A percentile compares a stretch with the other conserved stretches of the same genome.
Evolutionary conservation across 257 asterid species (phyloP).

Genomic region (Vinca minor): DNA sequence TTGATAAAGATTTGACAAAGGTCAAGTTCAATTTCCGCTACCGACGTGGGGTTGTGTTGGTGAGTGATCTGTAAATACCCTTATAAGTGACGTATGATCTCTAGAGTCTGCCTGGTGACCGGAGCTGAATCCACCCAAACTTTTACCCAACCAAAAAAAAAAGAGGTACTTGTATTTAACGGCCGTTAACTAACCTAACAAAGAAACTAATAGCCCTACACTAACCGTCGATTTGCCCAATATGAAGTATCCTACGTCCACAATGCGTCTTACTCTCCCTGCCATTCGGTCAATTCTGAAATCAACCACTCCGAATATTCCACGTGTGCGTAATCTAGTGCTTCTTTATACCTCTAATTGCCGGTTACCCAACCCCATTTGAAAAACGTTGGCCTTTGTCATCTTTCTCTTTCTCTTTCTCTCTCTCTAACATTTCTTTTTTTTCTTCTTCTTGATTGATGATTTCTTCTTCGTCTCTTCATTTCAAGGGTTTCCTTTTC

Average conservation of each 20-base stretch:
- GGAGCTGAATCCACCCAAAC: too few species aligned
- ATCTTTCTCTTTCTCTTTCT: too few species aligned
- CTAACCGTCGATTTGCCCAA: not conserved
- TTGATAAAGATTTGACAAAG: too few species aligned
- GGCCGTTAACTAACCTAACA: constrained; percentile 17
- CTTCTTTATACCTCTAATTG: constrained; percentile 2
- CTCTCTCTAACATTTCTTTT: not conserved
- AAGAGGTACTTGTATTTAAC: constrained; percentile 8
- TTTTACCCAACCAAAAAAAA: too few species aligned
- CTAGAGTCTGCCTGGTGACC: too few species aligned
- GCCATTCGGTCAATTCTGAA: constrained; percentile 14
- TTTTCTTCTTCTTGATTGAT: not conserved
- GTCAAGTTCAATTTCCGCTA: too few species aligned
- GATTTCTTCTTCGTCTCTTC: not conserved
- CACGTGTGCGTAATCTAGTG: constrained; percentile 10
- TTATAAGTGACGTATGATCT: too few species aligned
- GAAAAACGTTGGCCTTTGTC: constrained; percentile 11
- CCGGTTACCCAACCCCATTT: constrained; percentile 23
- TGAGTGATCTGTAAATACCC: too few species aligned
- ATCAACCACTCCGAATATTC: constrained; percentile 2
- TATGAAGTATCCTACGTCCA: constrained; percentile 6
- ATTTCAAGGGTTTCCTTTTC: not conserved
- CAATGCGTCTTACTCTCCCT: not conserved
- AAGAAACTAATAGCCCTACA: not conserved
- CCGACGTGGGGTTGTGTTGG: too few species aligned